Evolutionary conservation across 192 early-diverging fungal species (phyloP), one percentile per base, ranked within the genome.

Genomic region (Pecoramyces ruminantium): DNA sequence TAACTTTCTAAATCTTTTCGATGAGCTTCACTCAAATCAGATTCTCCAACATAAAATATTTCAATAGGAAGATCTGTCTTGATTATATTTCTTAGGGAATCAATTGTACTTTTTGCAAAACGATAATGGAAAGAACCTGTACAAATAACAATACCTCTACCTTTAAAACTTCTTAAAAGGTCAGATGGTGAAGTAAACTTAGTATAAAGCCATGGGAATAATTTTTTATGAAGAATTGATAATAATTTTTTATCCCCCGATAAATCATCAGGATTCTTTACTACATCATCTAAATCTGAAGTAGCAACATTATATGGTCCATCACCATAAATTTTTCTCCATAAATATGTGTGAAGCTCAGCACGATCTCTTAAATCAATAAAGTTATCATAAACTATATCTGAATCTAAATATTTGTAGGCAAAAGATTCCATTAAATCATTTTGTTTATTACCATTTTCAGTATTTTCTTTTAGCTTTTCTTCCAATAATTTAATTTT

Each of bases 141-240:
- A 79, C 87, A 88, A 79, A 89, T 85, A 34, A 89, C 88, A 38
- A 90, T 82, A 17, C 89, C 89, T 34, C 81, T 82, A 15, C 83
- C 82, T 21, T 67, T 67, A n/a, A 11, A 67, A 67, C 51, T 67
- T 67, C 51, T 67, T 67, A 67, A 67, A n/a, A 67, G 25, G 17
- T 25, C 25, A 9, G 25, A 25, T 25, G 51, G 51, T n/a, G 51
- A 67, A 25, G 21, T 11, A n/a, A 67, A 67, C n/a, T 67, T 67
- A 21, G 17, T 6, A 67, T 67, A 67, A n/a, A 67, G 51, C 51
- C 51, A 67, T 67, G 51, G 51, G 9, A 21, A 67, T 67, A 67
- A 67, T 67, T 67, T 67, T n/a, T n/a, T 67, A 67, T 67, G 51
- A 67, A 67, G 30, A 34, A 34, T 34, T 6, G 30, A 34, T 34